A percentile compares a stretch with the other conserved stretches of the same genome.
phyloP scores from a whole-genome alignment of 1,139 yeast genomes.

The Citeromyces siamensis region DNA sequence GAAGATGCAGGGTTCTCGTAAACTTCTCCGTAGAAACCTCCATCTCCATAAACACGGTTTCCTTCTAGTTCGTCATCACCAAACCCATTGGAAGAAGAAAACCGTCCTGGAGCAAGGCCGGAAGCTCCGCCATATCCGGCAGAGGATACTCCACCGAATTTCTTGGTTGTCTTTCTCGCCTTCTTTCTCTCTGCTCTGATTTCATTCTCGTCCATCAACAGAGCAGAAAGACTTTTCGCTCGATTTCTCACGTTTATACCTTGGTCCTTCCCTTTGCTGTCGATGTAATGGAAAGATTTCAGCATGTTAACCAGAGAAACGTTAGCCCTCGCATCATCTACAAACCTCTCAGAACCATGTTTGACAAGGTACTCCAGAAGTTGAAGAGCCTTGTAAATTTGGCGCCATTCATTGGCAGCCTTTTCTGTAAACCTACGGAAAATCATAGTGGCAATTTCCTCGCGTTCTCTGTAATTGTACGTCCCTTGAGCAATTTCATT shows the following conservation, averaged over 20 bases:
- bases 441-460: constrained; percentile 60
- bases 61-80: constrained; percentile 32
- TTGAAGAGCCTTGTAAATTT: constrained; percentile 87
- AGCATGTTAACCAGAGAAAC: constrained; percentile 76
- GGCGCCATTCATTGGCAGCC: constrained; percentile 96
- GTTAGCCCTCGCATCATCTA: constrained; percentile 88
- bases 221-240: constrained; percentile 59
- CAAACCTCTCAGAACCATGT: constrained; percentile 89
- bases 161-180: constrained; percentile 74
- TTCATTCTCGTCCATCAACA: constrained; percentile 65
- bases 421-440: constrained; percentile 86
- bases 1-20: constrained; percentile 32
- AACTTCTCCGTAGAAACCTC: constrained; percentile 67
- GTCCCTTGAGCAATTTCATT: constrained; percentile 93
- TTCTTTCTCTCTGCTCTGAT: constrained; percentile 81
- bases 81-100: constrained; percentile 20
- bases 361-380: constrained; percentile 82
- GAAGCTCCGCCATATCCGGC: constrained; percentile 37
- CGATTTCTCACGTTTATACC: constrained; percentile 93
- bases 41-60: constrained; percentile 63
- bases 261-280: constrained; percentile 90
- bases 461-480: constrained; percentile 72
- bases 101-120: constrained; percentile 5
- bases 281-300: constrained; percentile 88
- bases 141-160: constrained; percentile 55